phyloP scores from a whole-genome alignment of 768 basidiomycete species.

The Lenzites betulinus region DNA sequence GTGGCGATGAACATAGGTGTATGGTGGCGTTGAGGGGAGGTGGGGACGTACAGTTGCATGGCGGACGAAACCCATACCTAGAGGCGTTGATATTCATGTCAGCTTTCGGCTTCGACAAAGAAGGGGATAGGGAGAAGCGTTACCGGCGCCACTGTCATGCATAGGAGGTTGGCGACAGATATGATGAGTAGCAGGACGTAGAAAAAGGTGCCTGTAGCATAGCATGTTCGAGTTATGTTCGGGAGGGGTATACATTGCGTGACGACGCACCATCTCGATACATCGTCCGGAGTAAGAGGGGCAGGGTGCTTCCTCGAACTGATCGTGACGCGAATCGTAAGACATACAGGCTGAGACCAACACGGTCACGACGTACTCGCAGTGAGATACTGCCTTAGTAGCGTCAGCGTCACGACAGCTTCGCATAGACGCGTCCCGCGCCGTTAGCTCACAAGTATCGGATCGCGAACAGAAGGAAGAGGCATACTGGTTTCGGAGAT shows the following conservation, averaged over 20 bases:
- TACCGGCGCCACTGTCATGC: conserved; percentile 12
- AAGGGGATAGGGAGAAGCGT: background rate
- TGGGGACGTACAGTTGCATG: background rate
- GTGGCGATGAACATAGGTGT: background rate
- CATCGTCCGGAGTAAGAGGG: conserved; percentile 5
- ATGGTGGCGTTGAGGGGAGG: background rate
- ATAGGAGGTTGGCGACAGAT: conserved; percentile 6
- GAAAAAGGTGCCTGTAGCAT: background rate
- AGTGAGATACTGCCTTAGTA: background rate
- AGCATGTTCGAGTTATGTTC: background rate
- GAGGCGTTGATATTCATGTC: background rate
- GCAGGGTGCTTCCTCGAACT: background rate
- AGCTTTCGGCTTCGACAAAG: background rate
- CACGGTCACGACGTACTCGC: background rate
- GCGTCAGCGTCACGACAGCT: background rate
- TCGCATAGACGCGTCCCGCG: background rate
- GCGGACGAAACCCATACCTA: conserved; percentile 2
- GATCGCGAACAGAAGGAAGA: background rate
- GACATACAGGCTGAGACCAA: too few relatives aligned
- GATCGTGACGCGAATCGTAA: too few relatives aligned
- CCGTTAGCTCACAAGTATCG: background rate
- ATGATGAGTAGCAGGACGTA: conserved; percentile 4
- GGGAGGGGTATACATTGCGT: too few relatives aligned
- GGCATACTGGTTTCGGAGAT: conserved; percentile 4
- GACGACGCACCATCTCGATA: conserved; percentile 9